phyloP scores from a whole-genome alignment of 192 early-diverging fungal species.

The Coemansia brasiliensis region DNA sequence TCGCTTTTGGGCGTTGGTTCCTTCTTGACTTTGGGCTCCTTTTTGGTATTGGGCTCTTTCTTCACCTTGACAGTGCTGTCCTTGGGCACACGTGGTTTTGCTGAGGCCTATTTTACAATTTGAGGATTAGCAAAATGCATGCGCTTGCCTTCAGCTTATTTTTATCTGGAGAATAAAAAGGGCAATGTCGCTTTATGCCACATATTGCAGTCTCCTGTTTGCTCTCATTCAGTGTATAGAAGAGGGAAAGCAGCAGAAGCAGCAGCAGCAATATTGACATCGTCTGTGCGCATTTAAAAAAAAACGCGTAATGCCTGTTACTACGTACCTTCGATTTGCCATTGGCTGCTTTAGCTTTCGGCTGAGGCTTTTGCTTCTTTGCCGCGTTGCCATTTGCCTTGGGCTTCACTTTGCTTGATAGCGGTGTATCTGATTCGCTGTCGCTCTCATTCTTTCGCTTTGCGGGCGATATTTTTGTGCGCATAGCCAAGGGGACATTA shows the following conservation, averaged over 20 bases:
- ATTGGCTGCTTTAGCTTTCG: constrained; percentile 2
- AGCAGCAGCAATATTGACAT: background rate
- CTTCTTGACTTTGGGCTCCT: constrained; percentile 16
- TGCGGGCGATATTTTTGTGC: constrained; percentile 2
- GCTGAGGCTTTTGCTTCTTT: constrained; percentile 9
- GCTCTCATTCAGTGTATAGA: too few species aligned
- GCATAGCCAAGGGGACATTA: constrained; percentile 38
- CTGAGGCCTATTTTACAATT: too few species aligned
- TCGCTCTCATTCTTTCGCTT: constrained; percentile 18
- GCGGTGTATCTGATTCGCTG: constrained; percentile 50
- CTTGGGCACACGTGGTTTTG: background rate
- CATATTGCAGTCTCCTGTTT: too few species aligned
- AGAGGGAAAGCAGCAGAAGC: too few species aligned
- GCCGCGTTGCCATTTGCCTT: constrained; percentile 10
- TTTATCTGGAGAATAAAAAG: too few species aligned
- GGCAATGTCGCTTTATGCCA: too few species aligned
- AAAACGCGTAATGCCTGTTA: constrained; percentile 1
- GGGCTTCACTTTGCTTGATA: constrained; percentile 35
- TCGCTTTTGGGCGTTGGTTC: constrained; percentile 6
- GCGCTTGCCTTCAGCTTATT: too few species aligned
- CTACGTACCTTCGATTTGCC: constrained; percentile 20
- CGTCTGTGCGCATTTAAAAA: background rate
- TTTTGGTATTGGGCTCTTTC: constrained; percentile 12
- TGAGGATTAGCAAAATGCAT: too few species aligned
- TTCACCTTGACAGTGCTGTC: background rate